These are phyloP conservation scores for Fusarium tuaranense DNA, from an alignment of 2,329 filamentous ascomycete genomes.

Conservation along the genomic window DNA sequence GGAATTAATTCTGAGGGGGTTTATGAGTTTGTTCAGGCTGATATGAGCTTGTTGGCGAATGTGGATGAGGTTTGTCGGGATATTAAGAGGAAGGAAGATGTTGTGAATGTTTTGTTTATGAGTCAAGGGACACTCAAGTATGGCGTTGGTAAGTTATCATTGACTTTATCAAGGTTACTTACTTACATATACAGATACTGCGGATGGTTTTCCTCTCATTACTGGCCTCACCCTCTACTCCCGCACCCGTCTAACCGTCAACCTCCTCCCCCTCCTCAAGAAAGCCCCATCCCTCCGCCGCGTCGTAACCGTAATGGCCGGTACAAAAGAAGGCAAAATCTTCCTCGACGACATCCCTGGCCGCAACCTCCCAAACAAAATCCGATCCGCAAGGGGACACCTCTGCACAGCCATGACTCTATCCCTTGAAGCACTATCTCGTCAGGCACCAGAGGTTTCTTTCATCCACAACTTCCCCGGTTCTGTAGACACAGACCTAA, in stretches of 20 bases:
- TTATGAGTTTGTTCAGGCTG: slow-evolving; percentile 61
- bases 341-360: slow-evolving; percentile 39
- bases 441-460: slow-evolving; percentile 36
- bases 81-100: slow-evolving; percentile 57
- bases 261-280: slow-evolving; percentile 67
- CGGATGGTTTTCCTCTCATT: slow-evolving; percentile 66
- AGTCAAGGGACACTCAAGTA: slow-evolving; percentile 52
- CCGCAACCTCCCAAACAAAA: slow-evolving; percentile 29
- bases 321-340: slow-evolving; percentile 33
- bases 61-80: slow-evolving; percentile 61
- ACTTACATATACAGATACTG: slow-evolving; percentile 57
- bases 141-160: slow-evolving; percentile 27
- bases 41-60: slow-evolving; percentile 62
- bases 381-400: slow-evolving; percentile 35
- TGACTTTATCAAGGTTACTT: not conserved
- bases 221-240: slow-evolving; percentile 67
- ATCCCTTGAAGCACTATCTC: slow-evolving; percentile 39
- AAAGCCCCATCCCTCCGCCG: slow-evolving; percentile 30
- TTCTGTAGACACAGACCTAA: slow-evolving; percentile 43
- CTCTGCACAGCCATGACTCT: slow-evolving; percentile 41
- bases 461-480: slow-evolving; percentile 49
- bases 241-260: slow-evolving; percentile 66
- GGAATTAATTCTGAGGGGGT: slow-evolving; percentile 56
- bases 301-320: slow-evolving; percentile 44
- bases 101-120: slow-evolving; percentile 61